Base-by-base conservation (phyloP, 805 yeast genomes). In the Suhomyces sp. region DNA sequence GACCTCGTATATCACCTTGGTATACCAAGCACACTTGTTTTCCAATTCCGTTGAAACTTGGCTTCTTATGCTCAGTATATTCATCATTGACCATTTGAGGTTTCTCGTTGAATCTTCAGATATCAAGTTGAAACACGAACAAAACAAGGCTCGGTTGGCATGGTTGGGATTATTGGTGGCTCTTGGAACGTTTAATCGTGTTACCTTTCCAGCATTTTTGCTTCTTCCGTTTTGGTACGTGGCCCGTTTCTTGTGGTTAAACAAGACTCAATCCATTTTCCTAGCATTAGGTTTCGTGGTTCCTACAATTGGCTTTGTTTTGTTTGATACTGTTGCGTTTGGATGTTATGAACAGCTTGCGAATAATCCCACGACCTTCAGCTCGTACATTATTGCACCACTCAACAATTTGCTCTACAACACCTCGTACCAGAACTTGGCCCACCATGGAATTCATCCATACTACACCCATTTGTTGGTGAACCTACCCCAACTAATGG, bases 1-100 rank as follows among this genome's bases (percentile, higher is more conserved):
- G 69, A 76, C 84, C 0, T 78, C 83, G 5, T 93, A 88, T 63
- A 78, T 90, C 31, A 85, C 96, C 0, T 76, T 90, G 73, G 82
- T 86, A 0, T 85, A 85, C 61, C 98, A 94, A 64, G 77, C 89
- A 0, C 97, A 91, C 64, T 84, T 96, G 0, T 88, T 94, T 61
- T 88, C 97, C n/a, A 94, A 94, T 65, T 82, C 91, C 22, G 63
- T 89, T 1, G 99, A 94, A 66, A 87, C 88, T 38, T 66, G 71
- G 51, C 64, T 87, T 42, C 71, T 87, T 8, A 59, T 86, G 19
- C 65, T 80, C 58, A 65, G 77, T 13, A 62, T 88, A 6, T 80
- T 78, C 54, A 65, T 85, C 29, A 76, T 87, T 40, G 78, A 72
- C 59, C 74, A 69, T 61, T 63, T 80, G 62, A 60, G 70, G 58